Base-by-base conservation (phyloP, 192 early-diverging fungal species). In the Coemansia sp. region DNA sequence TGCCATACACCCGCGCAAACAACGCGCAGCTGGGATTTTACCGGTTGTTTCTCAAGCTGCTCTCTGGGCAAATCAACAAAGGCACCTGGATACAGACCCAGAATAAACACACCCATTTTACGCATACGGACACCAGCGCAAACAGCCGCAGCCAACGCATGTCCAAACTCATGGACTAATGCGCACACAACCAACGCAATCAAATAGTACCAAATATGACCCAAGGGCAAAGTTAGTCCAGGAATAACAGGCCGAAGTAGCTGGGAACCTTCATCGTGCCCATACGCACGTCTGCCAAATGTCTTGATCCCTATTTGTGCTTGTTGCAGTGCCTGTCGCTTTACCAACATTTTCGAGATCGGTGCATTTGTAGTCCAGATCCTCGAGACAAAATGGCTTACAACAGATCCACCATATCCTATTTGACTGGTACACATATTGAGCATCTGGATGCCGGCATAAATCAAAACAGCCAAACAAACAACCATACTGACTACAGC, bases 1-100 rank as follows among this genome's bases (percentile, higher is more conserved):
- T 82, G 79, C 79, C 79, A 82, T 18, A 82, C 74, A 11, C 79
- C 79, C 1, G 79, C 79, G 11, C 74, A 82, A 34, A 70, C 74
- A 6, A 82, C 66, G 5, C 71, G 61, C 37, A 82, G 62, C 48
- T 66, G 74, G n/a, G 22, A 52, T 11, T 22, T 2, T 2, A 68
- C 37, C 0, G 68, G 20, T 28, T 55, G 37, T 2, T 36, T 41
- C 33, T 76, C 79, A 59, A 82, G 61, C 35, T 71, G 58, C 14
- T 58, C 61, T 43, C 48, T n/a, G 35, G 64, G 38, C 71, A 82
- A 39, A 51, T 76, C 74, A 11, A 82, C 79, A 62, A 76, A 82
- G 2, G 79, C 79, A 2, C 79, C 79, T 0, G 79, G 79, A 18
- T 74, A 76, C 18, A 76, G 54, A 36, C 67, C 79, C 68, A 76